Evolutionary conservation across 1,284 basidiomycete species (phyloP), one percentile per base, ranked within the genome.

Genomic region (Austroboletus niveus): DNA sequence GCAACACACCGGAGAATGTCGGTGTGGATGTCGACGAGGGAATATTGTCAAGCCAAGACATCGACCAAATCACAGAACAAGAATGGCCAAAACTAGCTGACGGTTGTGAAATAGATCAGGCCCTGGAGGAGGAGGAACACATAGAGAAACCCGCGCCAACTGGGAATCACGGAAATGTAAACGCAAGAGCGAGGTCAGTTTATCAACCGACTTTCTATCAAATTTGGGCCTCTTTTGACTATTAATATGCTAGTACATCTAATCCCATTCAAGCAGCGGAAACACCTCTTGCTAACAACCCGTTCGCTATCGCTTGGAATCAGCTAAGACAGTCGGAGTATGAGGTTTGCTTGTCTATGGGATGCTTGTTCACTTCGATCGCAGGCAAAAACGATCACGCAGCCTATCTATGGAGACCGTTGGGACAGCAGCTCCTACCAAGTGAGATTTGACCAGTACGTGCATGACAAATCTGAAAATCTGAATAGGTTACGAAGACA

Each of bases 11-110:
- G 22, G 57, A 45, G 61, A 64, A 49, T 17, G 52, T 59, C 38
- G 62, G 71, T 34, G 64, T 77, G 5, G 82, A 85, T 40, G 76
- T 86, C 41, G 80, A 87, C 60, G 74, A 83, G 48, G 68, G 60
- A 32, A 69, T 81, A 55, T 64, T 87, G 24, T 74, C 75, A 2
- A 77, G 75, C 53, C 79, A 83, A 56, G 76, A 79, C 29, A 69
- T 84, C 36, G 69, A 64, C 43, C 70, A 73, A 27, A 56, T 79
- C 2, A 69, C 66, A 49, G 74, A 76, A 55, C 63, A 65, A 22
- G 72, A 74, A 45, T 69, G 71, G 66, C 64, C 59, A 51, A 61
- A 64, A 42, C 49, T 61, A 9, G 66, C 59, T n/a, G 58, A 69
- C 7, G 60, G 63, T 17, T 68, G 59, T 12, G 66, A 66, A 15